Evolutionary conservation across 805 yeast genomes (phyloP).

Genomic region (Spathaspora boniae): DNA sequence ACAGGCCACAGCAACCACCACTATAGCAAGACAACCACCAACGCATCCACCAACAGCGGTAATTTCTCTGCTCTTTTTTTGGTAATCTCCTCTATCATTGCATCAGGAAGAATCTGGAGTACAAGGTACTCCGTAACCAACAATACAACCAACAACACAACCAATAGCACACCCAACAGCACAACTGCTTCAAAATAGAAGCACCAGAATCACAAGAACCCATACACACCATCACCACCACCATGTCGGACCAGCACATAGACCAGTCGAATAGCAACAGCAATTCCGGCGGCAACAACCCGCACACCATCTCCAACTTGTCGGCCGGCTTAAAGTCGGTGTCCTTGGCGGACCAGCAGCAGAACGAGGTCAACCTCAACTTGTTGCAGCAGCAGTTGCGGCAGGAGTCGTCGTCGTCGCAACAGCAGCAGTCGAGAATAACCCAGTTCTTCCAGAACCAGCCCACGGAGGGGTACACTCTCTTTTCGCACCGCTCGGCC

Average conservation of each 20-base stretch:
- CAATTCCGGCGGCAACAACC: constrained; percentile 7
- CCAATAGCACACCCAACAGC: too few relatives aligned
- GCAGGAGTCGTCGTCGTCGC: constrained; percentile 26
- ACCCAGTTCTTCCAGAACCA: constrained; percentile 70
- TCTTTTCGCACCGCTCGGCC: constrained; percentile 67
- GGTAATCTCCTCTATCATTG: too few relatives aligned
- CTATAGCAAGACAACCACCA: too few relatives aligned
- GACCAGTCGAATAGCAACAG: constrained; percentile 5
- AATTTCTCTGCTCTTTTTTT: too few relatives aligned
- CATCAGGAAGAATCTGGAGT: too few relatives aligned
- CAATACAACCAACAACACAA: too few relatives aligned
- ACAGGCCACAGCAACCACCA: too few relatives aligned
- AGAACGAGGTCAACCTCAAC: constrained; percentile 38
- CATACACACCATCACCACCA: too few relatives aligned
- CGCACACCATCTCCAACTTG: constrained; percentile 37
- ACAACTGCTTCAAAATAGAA: background rate
- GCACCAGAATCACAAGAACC: constrained; percentile 2
- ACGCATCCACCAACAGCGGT: too few relatives aligned
- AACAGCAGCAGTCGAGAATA: constrained; percentile 52
- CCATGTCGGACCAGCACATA: constrained; percentile 10
- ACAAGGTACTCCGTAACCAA: too few relatives aligned
- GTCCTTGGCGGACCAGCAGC: constrained; percentile 38
- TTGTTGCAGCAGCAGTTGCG: constrained; percentile 45
- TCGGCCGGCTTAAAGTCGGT: constrained; percentile 47
- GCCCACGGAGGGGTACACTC: constrained; percentile 78